Conservation (phyloP, 129 eudicot genomes). For the Rutidosis leptorrhynchoides region DNA sequence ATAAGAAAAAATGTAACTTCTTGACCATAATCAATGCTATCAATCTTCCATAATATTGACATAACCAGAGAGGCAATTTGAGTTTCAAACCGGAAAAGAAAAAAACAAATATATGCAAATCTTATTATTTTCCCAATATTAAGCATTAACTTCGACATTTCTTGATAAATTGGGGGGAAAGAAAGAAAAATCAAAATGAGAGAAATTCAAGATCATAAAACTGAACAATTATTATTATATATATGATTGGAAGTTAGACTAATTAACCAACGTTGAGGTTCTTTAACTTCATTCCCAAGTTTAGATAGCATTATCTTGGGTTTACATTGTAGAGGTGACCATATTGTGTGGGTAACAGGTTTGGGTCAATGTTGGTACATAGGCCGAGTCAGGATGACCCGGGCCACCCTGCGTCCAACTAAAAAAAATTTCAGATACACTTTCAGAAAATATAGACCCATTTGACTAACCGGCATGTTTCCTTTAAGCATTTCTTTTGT, state of each 20-base stretch:
- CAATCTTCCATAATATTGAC: background rate
- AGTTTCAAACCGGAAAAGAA: background rate
- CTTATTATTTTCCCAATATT: background rate
- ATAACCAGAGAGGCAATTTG: background rate
- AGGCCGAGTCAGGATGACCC: background rate
- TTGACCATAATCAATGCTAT: slow-evolving; percentile 11
- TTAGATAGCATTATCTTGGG: background rate
- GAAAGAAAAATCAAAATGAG: background rate
- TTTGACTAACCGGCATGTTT: too few relatives aligned
- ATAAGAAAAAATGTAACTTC: background rate
- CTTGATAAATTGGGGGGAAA: background rate
- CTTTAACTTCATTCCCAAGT: background rate
- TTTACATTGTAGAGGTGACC: background rate
- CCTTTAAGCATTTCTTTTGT: too few relatives aligned
- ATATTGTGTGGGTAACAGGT: background rate
- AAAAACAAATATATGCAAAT: background rate
- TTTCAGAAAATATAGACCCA: too few relatives aligned
- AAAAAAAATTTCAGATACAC: background rate
- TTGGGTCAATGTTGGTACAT: background rate
- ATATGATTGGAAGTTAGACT: background rate
- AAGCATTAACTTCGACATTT: background rate
- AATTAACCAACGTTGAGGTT: background rate
- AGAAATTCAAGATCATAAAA: background rate
- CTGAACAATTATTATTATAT: background rate
- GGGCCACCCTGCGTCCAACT: background rate